Conservation (phyloP, 306 rosid genomes). For the Senna tora region DNA sequence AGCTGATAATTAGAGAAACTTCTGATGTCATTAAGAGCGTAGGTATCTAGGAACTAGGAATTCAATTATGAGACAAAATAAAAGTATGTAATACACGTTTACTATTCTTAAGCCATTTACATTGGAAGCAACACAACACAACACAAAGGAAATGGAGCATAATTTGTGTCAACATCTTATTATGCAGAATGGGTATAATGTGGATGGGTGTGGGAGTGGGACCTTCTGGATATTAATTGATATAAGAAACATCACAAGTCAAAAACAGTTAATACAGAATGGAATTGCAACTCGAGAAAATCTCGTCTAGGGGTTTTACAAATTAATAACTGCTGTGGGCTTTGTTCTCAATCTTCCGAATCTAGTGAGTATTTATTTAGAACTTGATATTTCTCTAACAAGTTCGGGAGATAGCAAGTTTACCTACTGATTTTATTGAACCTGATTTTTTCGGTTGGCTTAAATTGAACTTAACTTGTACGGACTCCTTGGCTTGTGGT, state of each 20-base stretch:
- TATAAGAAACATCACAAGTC: conserved; percentile 3
- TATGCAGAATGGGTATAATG: conserved; percentile 5
- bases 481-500: too few relatives aligned
- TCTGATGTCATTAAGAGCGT: conserved; percentile 21
- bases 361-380: too few relatives aligned
- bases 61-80: background rate
- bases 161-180: conserved; percentile 3
- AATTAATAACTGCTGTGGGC: too few relatives aligned
- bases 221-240: background rate
- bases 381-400: too few relatives aligned
- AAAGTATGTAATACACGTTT: conserved; percentile 10
- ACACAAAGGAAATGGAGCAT: conserved; percentile 14
- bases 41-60: background rate
- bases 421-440: too few relatives aligned
- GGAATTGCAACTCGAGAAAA: too few relatives aligned
- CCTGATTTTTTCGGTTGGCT: too few relatives aligned
- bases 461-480: too few relatives aligned
- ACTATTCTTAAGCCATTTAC: conserved; percentile 17
- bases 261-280: background rate
- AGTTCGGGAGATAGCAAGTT: too few relatives aligned
- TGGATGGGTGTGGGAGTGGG: background rate
- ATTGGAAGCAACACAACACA: conserved; percentile 28
- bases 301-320: too few relatives aligned
- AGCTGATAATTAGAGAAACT: conserved; percentile 30
- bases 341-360: too few relatives aligned